Evolutionary conservation across 306 rosid genomes (phyloP).

Genomic region (Alnus glutinosa): DNA sequence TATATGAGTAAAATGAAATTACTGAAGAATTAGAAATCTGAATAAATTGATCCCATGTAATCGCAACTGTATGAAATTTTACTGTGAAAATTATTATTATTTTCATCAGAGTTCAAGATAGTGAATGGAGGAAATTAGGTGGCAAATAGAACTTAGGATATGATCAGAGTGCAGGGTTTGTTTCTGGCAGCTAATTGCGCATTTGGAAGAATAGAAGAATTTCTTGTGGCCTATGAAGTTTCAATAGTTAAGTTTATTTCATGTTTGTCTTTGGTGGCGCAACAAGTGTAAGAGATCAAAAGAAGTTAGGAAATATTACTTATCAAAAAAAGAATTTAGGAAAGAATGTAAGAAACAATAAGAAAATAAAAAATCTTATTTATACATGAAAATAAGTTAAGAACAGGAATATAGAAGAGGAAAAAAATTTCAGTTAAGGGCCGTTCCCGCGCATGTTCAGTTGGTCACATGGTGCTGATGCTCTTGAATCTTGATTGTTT

Average conservation of each 20-base stretch:
- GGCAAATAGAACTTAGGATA: neutral
- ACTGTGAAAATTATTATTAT: neutral
- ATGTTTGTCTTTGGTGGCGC: slow-evolving; percentile 3
- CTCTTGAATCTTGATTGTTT: neutral
- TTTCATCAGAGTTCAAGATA: neutral
- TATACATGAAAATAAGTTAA: neutral
- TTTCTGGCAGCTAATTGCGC: neutral
- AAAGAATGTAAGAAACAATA: neutral
- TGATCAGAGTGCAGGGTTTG: neutral
- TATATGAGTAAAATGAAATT: neutral
- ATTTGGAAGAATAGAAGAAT: neutral
- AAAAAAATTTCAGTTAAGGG: neutral
- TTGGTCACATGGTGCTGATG: neutral
- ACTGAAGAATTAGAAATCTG: neutral
- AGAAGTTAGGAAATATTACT: neutral
- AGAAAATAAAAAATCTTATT: neutral
- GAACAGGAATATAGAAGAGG: neutral
- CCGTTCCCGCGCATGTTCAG: neutral
- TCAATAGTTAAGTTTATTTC: neutral
- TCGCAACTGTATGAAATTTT: neutral
- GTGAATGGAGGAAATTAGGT: neutral
- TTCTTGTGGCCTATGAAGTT: neutral
- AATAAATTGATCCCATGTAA: neutral
- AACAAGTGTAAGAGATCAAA: neutral
- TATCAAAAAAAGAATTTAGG: neutral